Evolutionary conservation across 2,329 filamentous ascomycete species (phyloP), one percentile per base, ranked within the genome.

Genomic region (Talaromyces verruculosus): DNA sequence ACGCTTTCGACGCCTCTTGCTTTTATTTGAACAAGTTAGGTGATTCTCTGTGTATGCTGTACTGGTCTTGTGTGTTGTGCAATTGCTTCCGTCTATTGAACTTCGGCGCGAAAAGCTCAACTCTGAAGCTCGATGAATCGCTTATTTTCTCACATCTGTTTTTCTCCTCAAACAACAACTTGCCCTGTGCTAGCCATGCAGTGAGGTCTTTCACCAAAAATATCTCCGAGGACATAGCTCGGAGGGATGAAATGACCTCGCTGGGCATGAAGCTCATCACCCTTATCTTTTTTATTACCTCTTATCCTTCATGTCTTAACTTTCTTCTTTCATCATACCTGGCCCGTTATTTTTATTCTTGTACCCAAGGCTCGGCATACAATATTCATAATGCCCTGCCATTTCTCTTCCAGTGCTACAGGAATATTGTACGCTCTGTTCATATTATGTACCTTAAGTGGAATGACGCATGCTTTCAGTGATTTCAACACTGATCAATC

Each of bases 361-460:
- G 53, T 57, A 37, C n/a, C 35, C 33, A 57, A 51, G 58, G 45
- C 61, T 53, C 53, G 51, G 65, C 60, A 66, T 63, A 51, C 53
- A 37, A 60, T 53, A 57, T 37, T 33, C 13, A 39, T 39, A 60
- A 39, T 60, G 65, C 53, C 57, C 51, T 49, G 59, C 49, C 45
- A 62, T 66, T 61, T 60, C 43, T 28, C 53, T 22, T 60, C n/a
- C 60, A 53, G 60, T 66, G 65, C 53, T 61, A 61, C 53, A 63
- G 39, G 43, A 53, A 63, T 66, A 39, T 65, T 66, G 61, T 60
- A 58, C 51, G 47, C 53, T 43, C 57, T 49, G 53, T 64, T 64
- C 61, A 60, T 66, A 63, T 55, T 63, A 63, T 66, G 65, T 66
- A 63, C 49, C 65, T 63, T 63, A 63, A 66, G 61, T 66, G 62